Evolutionary conservation across 306 rosid species (phyloP).

Genomic region (Cucurbita pepo): DNA sequence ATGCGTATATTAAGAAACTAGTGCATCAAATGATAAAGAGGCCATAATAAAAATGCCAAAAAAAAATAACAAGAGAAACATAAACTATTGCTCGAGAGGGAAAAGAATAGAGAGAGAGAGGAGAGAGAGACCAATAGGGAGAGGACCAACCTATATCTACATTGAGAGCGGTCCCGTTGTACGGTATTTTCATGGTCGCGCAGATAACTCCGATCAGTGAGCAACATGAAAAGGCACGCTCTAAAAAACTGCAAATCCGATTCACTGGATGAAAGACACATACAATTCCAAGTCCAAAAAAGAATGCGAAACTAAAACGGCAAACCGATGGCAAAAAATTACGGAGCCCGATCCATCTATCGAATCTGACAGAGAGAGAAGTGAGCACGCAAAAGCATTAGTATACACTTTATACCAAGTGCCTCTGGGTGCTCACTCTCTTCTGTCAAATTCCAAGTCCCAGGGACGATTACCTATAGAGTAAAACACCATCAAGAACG

Average conservation of each 20-base stretch:
- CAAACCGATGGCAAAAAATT: neutral
- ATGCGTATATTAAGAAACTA: neutral
- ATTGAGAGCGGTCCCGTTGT: constrained; percentile 1
- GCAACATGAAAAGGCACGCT: neutral
- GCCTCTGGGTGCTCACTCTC: constrained; percentile 99
- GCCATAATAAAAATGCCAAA: too few species aligned
- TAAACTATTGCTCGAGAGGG: neutral
- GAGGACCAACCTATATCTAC: neutral
- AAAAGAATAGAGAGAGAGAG: neutral
- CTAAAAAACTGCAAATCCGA: neutral
- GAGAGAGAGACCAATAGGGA: neutral
- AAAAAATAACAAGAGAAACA: neutral
- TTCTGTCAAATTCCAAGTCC: constrained; percentile 80
- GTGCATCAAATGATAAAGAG: neutral
- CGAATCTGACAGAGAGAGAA: constrained; percentile 71
- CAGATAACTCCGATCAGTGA: neutral
- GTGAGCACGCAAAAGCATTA: constrained; percentile 78
- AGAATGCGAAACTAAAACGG: neutral
- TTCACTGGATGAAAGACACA: neutral
- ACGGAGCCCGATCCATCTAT: neutral
- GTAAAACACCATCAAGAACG: neutral
- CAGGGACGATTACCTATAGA: neutral
- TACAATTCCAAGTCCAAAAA: neutral
- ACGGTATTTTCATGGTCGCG: neutral
- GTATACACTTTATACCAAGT: constrained; percentile 29